phyloP scores from a whole-genome alignment of 768 basidiomycete species.

The Kwoniella botswanensis region DNA sequence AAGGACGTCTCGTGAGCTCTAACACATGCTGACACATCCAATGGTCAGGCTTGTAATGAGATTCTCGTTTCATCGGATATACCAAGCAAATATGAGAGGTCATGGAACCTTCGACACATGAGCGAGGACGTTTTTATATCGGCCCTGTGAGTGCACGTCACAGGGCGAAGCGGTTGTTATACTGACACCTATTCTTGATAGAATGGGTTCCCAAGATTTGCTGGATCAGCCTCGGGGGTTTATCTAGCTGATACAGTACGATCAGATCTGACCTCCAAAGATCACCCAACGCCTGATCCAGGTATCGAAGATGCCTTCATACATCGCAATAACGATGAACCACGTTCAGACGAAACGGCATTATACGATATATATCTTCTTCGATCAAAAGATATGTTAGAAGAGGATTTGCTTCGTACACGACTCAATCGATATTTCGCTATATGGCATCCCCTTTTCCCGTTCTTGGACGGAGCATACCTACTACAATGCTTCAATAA shows the following conservation, averaged over 20 bases:
- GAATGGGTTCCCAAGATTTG: constrained; percentile 39
- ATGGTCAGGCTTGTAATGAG: background rate
- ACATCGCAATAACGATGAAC: constrained; percentile 27
- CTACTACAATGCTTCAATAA: constrained; percentile 29
- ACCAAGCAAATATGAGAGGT: background rate
- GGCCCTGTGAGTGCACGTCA: constrained; percentile 29
- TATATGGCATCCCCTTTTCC: constrained; percentile 41
- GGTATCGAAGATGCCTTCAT: constrained; percentile 37
- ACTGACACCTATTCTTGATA: background rate
- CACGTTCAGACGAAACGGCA: constrained; percentile 6
- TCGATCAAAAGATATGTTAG: constrained; percentile 4
- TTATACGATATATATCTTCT: constrained; percentile 21
- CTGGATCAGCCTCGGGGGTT: constrained; percentile 38
- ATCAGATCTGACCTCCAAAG: constrained; percentile 10
- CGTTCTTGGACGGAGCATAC: constrained; percentile 36
- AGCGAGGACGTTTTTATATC: constrained; percentile 33
- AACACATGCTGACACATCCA: too few species aligned
- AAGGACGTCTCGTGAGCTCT: too few species aligned
- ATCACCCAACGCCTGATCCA: constrained; percentile 1
- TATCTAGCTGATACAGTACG: constrained; percentile 37
- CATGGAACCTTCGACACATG: constrained; percentile 16
- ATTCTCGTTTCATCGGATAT: background rate
- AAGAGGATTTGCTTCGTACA: constrained; percentile 4
- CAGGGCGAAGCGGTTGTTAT: background rate
- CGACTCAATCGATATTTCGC: constrained; percentile 32